Evolutionary conservation across 2,329 filamentous ascomycete species (phyloP).

Genomic region (Cladosporium sp.): DNA sequence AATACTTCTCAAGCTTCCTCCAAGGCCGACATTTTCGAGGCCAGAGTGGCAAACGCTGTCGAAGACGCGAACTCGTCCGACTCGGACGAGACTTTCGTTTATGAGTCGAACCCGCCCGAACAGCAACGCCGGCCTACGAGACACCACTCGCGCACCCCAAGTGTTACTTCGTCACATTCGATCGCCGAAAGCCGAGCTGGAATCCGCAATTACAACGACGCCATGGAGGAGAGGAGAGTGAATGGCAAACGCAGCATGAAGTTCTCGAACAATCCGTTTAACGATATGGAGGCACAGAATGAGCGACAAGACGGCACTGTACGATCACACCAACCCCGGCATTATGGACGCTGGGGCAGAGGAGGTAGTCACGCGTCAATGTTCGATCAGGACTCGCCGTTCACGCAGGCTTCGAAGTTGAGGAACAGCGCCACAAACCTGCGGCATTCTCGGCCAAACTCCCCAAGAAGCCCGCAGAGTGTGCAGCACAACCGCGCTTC

Average conservation of each 20-base stretch:
- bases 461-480: conserved; percentile 55
- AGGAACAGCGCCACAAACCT: conserved; percentile 48
- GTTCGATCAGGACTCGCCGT: conserved; percentile 74
- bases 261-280: conserved; percentile 77
- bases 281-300: conserved; percentile 49
- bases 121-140: conserved; percentile 56
- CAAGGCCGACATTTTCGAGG: conserved; percentile 97
- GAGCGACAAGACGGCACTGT: conserved; percentile 41
- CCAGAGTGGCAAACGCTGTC: conserved; percentile 91
- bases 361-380: conserved; percentile 66
- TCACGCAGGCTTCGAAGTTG: conserved; percentile 66
- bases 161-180: conserved; percentile 75
- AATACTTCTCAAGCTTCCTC: conserved; percentile 61
- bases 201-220: conserved; percentile 61
- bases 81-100: conserved; percentile 97
- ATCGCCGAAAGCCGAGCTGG: conserved; percentile 58
- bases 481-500: conserved; percentile 36
- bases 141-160: conserved; percentile 92
- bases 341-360: conserved; percentile 75
- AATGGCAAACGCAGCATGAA: conserved; percentile 92
- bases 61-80: conserved; percentile 96
- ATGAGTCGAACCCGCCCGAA: conserved; percentile 87
- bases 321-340: conserved; percentile 65
- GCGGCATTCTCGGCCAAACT: conserved; percentile 57
- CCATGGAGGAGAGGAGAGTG: conserved; percentile 58